Percentiles rank a stretch among this genome's conserved stretches.
Evolutionary conservation across 148 eudicot genomes (phyloP).

Genomic region (Silene uniflora): DNA sequence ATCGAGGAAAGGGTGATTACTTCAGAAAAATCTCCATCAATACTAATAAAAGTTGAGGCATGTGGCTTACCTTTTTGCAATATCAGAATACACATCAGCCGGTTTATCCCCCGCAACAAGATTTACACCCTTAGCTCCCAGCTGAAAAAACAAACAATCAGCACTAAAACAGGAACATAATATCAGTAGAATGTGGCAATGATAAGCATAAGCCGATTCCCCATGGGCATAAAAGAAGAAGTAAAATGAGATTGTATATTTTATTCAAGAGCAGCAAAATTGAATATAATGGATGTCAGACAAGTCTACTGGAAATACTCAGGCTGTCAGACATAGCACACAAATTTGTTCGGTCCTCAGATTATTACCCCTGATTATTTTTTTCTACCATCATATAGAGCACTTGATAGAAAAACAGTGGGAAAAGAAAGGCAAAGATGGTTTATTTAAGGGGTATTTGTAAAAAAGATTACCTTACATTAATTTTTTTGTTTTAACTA

Average conservation of each 20-base stretch:
- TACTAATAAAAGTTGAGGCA: no score
- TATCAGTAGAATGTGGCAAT: not conserved
- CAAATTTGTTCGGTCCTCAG: not conserved
- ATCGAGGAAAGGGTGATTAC: no score
- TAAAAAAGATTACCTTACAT: no score
- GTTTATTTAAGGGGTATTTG: no score
- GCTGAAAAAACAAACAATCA: constrained; percentile 36
- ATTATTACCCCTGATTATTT: not conserved
- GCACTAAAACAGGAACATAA: not conserved
- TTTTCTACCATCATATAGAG: not conserved
- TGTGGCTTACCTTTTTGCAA: constrained; percentile 72
- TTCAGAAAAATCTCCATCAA: not conserved
- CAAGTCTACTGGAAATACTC: not conserved
- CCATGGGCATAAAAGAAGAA: not conserved
- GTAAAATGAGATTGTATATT: not conserved
- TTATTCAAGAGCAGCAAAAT: constrained; percentile 1
- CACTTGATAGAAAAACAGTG: not conserved
- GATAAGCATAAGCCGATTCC: not conserved
- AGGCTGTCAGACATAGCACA: not conserved
- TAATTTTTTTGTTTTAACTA: no score
- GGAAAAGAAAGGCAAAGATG: no score
- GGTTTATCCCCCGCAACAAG: constrained; percentile 93
- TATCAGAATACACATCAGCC: constrained; percentile 94
- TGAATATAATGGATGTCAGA: not conserved
- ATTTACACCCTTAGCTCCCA: constrained; percentile 95